phyloP scores from a whole-genome alignment of 495 filamentous ascomycete genomes.

The Baudoinia panamericana region DNA sequence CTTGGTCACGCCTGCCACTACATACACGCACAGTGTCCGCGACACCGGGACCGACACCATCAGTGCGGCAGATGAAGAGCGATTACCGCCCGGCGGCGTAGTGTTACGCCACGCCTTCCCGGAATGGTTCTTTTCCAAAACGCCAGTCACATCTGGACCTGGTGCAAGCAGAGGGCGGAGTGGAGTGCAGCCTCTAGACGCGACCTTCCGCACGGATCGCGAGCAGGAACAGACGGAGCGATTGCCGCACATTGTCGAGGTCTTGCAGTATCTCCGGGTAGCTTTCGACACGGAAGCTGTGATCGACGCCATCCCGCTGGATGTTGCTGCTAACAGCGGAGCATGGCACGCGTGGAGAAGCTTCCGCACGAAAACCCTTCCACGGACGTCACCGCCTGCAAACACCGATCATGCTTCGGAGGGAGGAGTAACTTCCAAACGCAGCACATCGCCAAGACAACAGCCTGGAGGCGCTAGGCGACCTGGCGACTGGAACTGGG shows the following conservation, averaged over 20 bases:
- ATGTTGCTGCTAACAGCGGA: constrained; percentile 72
- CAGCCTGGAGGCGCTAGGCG: constrained; percentile 33
- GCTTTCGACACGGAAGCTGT: constrained; percentile 65
- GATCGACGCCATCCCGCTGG: constrained; percentile 64
- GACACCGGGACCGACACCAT: constrained; percentile 56
- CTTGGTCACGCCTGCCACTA: constrained; percentile 76
- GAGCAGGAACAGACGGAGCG: background rate
- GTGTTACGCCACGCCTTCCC: constrained; percentile 82
- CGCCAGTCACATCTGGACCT: background rate
- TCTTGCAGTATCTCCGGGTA: constrained; percentile 68
- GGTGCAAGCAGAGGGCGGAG: background rate
- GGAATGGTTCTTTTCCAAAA: constrained; percentile 45
- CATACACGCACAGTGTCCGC: constrained; percentile 69
- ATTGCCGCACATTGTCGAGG: constrained; percentile 35
- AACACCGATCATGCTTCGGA: too few species aligned
- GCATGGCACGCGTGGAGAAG: constrained; percentile 25
- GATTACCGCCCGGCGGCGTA: constrained; percentile 75
- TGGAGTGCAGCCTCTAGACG: too few species aligned
- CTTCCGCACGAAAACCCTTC: constrained; percentile 3
- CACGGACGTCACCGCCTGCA: background rate
- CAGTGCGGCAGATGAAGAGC: constrained; percentile 66
- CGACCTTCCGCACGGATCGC: background rate
- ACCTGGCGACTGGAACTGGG: constrained; percentile 88
- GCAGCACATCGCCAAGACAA: constrained; percentile 3
- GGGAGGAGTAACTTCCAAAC: background rate